Conservation (phyloP, 2,329 filamentous ascomycete genomes). For the Fusarium sulawesiense region DNA sequence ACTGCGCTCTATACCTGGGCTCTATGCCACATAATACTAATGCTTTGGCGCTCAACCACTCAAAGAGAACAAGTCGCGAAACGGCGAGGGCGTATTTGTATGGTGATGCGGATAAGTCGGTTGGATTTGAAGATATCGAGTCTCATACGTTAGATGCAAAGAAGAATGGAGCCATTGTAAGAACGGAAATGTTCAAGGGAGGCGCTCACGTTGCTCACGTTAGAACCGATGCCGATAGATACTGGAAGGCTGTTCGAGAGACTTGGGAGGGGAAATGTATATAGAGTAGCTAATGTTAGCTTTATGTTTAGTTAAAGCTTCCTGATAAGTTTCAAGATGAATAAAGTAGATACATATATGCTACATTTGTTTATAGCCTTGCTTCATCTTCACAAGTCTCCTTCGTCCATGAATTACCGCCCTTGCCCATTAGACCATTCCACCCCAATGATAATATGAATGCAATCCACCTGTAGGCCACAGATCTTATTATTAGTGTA, state of each 20-base stretch:
- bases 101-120: slow-evolving; percentile 59
- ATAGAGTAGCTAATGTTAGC: not conserved
- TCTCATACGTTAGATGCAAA: slow-evolving; percentile 58
- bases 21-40: slow-evolving; percentile 49
- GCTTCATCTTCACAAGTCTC: not conserved
- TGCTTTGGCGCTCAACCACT: slow-evolving; percentile 53
- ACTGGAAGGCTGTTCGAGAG: slow-evolving; percentile 62
- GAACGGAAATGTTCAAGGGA: slow-evolving; percentile 59
- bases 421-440: not conserved
- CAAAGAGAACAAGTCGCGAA: slow-evolving; percentile 51
- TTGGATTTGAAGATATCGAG: slow-evolving; percentile 61
- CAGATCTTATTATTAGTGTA: not conserved
- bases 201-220: slow-evolving; percentile 65
- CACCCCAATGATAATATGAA: not conserved
- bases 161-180: slow-evolving; percentile 54
- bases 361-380: not conserved
- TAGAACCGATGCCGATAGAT: slow-evolving; percentile 58
- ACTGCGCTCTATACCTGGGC: slow-evolving; percentile 48
- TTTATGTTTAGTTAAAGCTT: not conserved
- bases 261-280: slow-evolving; percentile 56
- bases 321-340: not conserved
- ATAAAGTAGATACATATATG: not conserved
- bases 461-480: not conserved
- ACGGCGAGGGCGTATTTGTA: slow-evolving; percentile 64
- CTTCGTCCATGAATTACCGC: not conserved